phyloP scores from a whole-genome alignment of 306 rosid species.

The Acacia confusa region DNA sequence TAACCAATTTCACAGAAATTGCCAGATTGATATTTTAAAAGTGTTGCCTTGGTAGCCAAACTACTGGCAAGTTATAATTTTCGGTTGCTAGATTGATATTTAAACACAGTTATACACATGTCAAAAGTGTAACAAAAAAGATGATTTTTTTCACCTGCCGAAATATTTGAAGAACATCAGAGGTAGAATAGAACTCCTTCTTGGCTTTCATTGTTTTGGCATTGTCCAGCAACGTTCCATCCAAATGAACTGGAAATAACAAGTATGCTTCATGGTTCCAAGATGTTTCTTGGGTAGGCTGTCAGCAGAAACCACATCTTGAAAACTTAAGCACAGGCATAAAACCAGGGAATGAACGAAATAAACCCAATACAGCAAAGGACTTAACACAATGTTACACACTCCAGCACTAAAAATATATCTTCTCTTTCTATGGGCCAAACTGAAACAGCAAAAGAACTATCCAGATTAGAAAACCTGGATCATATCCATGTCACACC shows the following conservation, averaged over 20 bases:
- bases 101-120: not conserved
- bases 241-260: conserved; percentile 97
- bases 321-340: conserved; percentile 25
- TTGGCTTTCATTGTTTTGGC: conserved; percentile 75
- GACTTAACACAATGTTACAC: not conserved
- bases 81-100: not conserved
- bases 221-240: conserved; percentile 93
- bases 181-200: conserved; percentile 80
- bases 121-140: conserved; percentile 1
- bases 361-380: not conserved
- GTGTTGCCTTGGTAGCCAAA: not conserved
- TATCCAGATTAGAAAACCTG: not conserved
- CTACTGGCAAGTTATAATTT: not conserved
- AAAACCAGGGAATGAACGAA: conserved; percentile 10
- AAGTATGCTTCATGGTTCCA: conserved; percentile 96
- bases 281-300: conserved; percentile 84
- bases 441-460: not conserved
- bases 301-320: conserved; percentile 34
- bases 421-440: not conserved
- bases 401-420: not conserved
- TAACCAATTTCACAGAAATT: conserved; percentile 14
- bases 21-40: conserved; percentile 13
- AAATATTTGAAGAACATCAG: conserved; percentile 90
- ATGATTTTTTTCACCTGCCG: conserved; percentile 62
- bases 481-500: not conserved